Base-by-base conservation (phyloP, 371 early-diverging fungal genomes). In the Rhizopus microsporus region DNA sequence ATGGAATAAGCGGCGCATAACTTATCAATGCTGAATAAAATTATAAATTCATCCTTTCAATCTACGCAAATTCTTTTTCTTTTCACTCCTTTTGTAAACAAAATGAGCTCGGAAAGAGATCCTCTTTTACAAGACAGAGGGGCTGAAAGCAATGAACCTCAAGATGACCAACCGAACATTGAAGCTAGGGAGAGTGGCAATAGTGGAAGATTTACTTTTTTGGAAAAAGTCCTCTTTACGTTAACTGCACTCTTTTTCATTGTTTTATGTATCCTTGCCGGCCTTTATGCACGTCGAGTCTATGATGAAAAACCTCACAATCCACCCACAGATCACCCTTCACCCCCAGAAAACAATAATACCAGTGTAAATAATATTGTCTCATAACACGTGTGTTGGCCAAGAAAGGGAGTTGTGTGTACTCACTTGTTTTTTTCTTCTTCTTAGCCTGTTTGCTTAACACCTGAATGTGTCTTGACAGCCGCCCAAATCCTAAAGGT, bases 401-500 rank as follows among this genome's bases (percentile, higher is more conserved):
- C 4, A 17, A 46, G 15, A 13, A 43, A 43, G 6, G 23, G 23
- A 23, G 23, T 23, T 23, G 23, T 23, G 23, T 23, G 23, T 23
- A 2, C 15, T 29, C 15, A 5, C 17, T 12, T 33, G 12, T 17
- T 47, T 29, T 35, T 3, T 57, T 33, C 30, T 30, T 42, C 16
- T 53, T 0, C 34, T n/a, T 57, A 82, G 81, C 62, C 69, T 55
- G 35, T 76, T 7, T 86, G 87, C 59, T 48, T 71, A 5, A 70
- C 81, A n/a, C 72, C 82, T 29, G 80, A 82, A 38, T 88, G 88
- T 59, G 77, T 85, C 6, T 54, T 74, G 34, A 80, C 83, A 3
- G 84, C 87, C 1, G 77, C 85, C 2, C 70, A 82, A 37, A 78
- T 88, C 29, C 44, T 80, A 9, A 52, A 70, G 62, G 77, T 76